A percentile compares a stretch with the other conserved stretches of the same genome.
phyloP scores from a whole-genome alignment of 1,139 yeast species.

The Blastobotrys aristatus region DNA sequence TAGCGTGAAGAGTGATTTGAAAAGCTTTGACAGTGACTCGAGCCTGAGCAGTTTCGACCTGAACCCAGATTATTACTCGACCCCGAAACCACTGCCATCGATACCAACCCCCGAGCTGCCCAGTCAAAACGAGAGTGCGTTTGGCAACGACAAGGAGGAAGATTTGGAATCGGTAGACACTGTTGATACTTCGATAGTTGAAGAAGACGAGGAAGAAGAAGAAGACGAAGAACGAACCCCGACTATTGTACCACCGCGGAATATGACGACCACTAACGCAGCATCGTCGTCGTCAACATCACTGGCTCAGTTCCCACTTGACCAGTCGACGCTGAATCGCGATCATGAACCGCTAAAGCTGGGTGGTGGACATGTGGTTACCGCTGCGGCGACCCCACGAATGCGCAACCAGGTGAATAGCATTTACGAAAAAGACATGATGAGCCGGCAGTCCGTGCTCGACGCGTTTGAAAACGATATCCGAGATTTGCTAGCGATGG shows the following conservation, averaged over 20 bases:
- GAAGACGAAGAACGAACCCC: background rate
- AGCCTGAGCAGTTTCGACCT: slow-evolving; percentile 2
- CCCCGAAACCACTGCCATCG: background rate
- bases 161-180: background rate
- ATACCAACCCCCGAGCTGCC: slow-evolving; percentile 1
- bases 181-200: slow-evolving; percentile 9
- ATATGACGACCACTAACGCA: background rate
- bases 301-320: slow-evolving; percentile 7
- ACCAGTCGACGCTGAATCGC: slow-evolving; percentile 1
- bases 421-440: background rate
- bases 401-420: background rate
- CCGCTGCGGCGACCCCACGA: background rate
- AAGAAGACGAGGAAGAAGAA: background rate
- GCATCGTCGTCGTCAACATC: background rate
- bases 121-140: background rate
- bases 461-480: slow-evolving; percentile 23
- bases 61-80: slow-evolving; percentile 1
- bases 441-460: slow-evolving; percentile 19
- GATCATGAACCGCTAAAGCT: slow-evolving; percentile 5
- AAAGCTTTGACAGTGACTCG: slow-evolving; percentile 4
- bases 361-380: background rate
- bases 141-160: background rate
- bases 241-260: background rate
- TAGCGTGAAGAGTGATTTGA: slow-evolving; percentile 1
- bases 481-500: slow-evolving; percentile 17